Evolutionary conservation across 2,329 filamentous ascomycete species (phyloP).

Genomic region (Ophiostoma ulmi): DNA sequence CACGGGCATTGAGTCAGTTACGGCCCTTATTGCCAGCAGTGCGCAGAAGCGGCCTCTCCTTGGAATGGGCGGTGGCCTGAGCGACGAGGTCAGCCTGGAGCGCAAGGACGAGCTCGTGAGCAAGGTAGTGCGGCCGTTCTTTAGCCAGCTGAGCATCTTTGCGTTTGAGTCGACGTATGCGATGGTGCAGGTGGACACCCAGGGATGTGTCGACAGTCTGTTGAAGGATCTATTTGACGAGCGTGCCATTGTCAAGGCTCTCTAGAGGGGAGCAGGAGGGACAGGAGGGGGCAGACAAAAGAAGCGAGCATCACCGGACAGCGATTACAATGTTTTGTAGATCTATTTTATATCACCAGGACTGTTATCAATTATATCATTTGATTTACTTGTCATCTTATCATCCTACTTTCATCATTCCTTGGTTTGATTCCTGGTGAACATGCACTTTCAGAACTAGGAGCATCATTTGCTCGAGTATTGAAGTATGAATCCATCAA

Average conservation of each 20-base stretch:
- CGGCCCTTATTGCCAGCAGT: constrained; percentile 36
- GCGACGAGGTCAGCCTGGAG: constrained; percentile 53
- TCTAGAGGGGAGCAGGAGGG: constrained; percentile 36
- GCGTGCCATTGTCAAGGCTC: constrained; percentile 58
- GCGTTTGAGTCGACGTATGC: constrained; percentile 90
- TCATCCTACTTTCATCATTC: no score
- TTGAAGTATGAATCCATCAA: no score
- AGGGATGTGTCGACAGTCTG: constrained; percentile 58
- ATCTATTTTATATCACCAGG: background rate
- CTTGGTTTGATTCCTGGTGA: no score
- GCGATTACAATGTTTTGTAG: background rate
- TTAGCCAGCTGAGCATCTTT: constrained; percentile 85
- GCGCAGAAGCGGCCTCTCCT: constrained; percentile 46
- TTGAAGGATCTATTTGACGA: constrained; percentile 77
- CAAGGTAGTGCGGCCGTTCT: constrained; percentile 78
- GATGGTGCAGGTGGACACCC: constrained; percentile 65
- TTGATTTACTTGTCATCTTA: background rate
- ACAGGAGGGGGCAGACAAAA: background rate
- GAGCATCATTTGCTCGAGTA: no score
- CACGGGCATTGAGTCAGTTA: constrained; percentile 35
- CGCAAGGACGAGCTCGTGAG: constrained; percentile 65
- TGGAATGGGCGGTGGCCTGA: constrained; percentile 48
- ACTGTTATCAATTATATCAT: background rate
- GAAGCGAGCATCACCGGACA: background rate
- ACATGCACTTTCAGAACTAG: no score